phyloP scores from a whole-genome alignment of 1,139 yeast species.

The Suhomyces bokatorum region DNA sequence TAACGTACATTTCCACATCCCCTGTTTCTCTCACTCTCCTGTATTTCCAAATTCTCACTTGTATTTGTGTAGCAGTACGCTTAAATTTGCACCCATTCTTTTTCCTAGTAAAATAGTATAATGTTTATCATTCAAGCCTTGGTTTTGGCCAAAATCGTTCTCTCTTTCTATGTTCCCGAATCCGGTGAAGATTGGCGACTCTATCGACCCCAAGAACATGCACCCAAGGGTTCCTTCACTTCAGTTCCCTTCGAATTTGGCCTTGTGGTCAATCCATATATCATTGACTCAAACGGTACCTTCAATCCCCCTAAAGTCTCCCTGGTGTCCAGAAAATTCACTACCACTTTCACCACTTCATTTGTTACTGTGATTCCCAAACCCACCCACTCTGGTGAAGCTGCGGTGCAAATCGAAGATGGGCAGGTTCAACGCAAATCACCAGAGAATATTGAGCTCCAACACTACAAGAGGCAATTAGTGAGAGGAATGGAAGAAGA shows the following conservation, averaged over 20 bases:
- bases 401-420: constrained; percentile 30
- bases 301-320: constrained; percentile 15
- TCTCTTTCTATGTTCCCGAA: constrained; percentile 30
- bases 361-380: constrained; percentile 26
- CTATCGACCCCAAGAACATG: constrained; percentile 26
- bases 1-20: neutral
- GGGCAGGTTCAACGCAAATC: constrained; percentile 32
- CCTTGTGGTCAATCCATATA: constrained; percentile 32
- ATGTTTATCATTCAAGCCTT: constrained; percentile 1
- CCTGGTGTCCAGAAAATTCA: constrained; percentile 19
- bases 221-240: constrained; percentile 22
- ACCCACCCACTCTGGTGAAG: constrained; percentile 25
- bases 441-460: neutral
- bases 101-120: too few species aligned
- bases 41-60: too few species aligned
- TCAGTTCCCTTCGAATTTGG: constrained; percentile 38
- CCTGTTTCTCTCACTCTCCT: neutral
- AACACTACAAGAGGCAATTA: neutral
- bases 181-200: constrained; percentile 38
- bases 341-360: constrained; percentile 23
- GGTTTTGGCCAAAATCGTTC: neutral
- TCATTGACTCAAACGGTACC: constrained; percentile 19
- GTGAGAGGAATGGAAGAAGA: neutral
- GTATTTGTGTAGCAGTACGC: neutral
- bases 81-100: neutral